Percentiles rank a stretch among this genome's conserved stretches.
Evolutionary conservation across 345 rosid species (phyloP).

Genomic region (Sisymbrium irio): DNA sequence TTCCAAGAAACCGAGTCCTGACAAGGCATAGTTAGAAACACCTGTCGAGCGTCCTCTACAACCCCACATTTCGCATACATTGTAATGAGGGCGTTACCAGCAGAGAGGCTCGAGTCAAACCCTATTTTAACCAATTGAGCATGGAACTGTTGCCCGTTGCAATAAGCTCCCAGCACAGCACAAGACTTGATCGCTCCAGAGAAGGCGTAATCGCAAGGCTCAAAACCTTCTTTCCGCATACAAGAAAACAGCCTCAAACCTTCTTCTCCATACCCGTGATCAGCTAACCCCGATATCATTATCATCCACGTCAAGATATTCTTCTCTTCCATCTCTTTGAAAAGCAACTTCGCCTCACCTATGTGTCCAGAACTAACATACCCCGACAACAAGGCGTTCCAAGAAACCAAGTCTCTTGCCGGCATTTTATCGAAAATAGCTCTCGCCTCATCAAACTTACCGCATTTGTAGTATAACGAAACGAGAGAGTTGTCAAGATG

Average conservation of each 20-base stretch:
- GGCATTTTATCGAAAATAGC: constrained; percentile 36
- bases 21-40: constrained; percentile 34
- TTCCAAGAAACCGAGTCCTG: constrained; percentile 39
- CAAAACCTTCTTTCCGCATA: constrained; percentile 38
- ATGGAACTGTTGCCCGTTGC: constrained; percentile 39
- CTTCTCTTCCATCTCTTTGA: constrained; percentile 36
- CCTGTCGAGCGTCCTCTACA: constrained; percentile 32
- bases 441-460: constrained; percentile 32
- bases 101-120: constrained; percentile 36
- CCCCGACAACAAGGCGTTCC: constrained; percentile 40
- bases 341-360: constrained; percentile 37
- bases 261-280: constrained; percentile 40
- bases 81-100: constrained; percentile 39
- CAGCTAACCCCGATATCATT: constrained; percentile 39
- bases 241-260: constrained; percentile 33
- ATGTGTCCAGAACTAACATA: constrained; percentile 38
- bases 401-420: constrained; percentile 37
- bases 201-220: constrained; percentile 39
- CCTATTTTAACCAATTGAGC: constrained; percentile 35
- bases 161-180: constrained; percentile 32
- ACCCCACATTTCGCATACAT: constrained; percentile 42
- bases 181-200: constrained; percentile 36
- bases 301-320: constrained; percentile 36
- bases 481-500: constrained; percentile 34
- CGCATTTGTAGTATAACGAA: constrained; percentile 37